phyloP scores from a whole-genome alignment of 2,329 filamentous ascomycete genomes.

The Bipolaris victoriae region DNA sequence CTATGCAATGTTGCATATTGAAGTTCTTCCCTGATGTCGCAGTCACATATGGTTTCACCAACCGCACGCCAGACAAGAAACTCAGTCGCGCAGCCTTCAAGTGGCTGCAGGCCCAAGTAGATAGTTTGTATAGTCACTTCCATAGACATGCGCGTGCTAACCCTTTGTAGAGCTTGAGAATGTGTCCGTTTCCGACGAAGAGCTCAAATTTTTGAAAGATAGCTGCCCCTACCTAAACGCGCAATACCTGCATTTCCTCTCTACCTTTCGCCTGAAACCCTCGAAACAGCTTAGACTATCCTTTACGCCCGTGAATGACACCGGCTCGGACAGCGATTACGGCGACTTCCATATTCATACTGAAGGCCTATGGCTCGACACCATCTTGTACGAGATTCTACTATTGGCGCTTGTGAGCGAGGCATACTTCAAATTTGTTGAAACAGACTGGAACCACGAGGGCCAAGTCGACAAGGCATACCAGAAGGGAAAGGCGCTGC shows the following conservation, averaged over 20 bases:
- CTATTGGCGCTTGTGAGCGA: constrained; percentile 90
- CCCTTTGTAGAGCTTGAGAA: constrained; percentile 72
- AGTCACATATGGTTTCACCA: constrained; percentile 93
- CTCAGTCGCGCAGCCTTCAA: constrained; percentile 80
- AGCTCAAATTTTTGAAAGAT: constrained; percentile 76
- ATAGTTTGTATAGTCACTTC: constrained; percentile 59
- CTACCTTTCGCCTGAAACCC: constrained; percentile 80
- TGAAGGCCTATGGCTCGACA: constrained; percentile 87
- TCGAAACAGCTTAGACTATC: constrained; percentile 76
- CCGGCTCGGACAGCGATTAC: constrained; percentile 66
- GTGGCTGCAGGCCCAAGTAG: constrained; percentile 85
- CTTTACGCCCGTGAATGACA: constrained; percentile 65
- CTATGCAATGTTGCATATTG: constrained; percentile 89
- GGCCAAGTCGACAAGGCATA: constrained; percentile 86
- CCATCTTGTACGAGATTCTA: constrained; percentile 97
- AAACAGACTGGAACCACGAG: constrained; percentile 88
- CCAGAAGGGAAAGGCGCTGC: constrained; percentile 75
- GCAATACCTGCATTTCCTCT: constrained; percentile 81
- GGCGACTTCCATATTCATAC: constrained; percentile 80
- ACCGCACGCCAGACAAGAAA: constrained; percentile 92
- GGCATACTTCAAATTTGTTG: constrained; percentile 96
- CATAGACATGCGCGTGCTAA: constrained; percentile 11
- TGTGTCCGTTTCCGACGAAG: constrained; percentile 77
- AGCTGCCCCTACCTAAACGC: constrained; percentile 81
- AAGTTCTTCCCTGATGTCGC: constrained; percentile 83